phyloP scores from a whole-genome alignment of 2,329 filamentous ascomycete species.

The Fusarium circinatum region DNA sequence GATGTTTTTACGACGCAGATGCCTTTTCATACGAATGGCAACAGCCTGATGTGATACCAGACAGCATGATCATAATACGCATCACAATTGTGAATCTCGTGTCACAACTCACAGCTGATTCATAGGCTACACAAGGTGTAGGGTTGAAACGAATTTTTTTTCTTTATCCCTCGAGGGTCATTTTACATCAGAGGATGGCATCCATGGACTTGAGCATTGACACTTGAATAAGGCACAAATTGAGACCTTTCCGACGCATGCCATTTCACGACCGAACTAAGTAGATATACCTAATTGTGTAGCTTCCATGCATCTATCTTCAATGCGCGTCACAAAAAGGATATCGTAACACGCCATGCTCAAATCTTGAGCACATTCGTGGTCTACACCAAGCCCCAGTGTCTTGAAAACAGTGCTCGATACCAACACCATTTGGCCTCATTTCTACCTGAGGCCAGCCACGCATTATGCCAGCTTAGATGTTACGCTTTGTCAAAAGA shows the following conservation, averaged over 20 bases:
- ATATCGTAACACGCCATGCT: no score
- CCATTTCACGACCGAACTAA: no score
- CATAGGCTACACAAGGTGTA: not conserved
- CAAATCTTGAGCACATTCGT: not conserved
- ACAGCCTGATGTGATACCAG: not conserved
- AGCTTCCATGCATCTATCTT: no score
- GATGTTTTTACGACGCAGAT: not conserved
- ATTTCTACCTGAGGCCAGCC: not conserved
- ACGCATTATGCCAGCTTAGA: not conserved
- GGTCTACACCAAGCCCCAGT: not conserved
- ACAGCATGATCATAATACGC: not conserved
- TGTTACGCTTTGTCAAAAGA: no score
- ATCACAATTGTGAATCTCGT: not conserved
- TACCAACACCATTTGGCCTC: not conserved
- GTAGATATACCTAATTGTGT: no score
- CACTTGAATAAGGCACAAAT: no score
- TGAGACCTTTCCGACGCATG: no score
- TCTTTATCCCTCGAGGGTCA: no score
- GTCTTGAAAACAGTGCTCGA: not conserved
- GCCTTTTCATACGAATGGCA: not conserved
- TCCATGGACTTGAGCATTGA: no score
- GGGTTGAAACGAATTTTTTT: no score
- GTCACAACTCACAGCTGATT: not conserved
- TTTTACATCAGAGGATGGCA: no score
- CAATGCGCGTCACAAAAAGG: accelerated